Base-by-base conservation (phyloP, 345 rosid species). In the Arabis hirsuta region DNA sequence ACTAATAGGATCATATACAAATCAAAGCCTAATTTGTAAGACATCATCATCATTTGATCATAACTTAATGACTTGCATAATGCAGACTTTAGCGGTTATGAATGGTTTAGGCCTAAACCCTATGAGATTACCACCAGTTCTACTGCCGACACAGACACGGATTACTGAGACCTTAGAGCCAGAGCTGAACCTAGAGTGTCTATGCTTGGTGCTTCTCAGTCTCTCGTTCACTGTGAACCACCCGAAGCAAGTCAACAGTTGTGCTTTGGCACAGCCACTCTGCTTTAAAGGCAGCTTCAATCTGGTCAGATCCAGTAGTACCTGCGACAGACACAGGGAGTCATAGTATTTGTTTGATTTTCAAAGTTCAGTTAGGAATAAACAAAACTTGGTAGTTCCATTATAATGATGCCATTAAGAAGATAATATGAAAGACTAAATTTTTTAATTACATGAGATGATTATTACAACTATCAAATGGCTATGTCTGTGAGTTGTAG, bases 401-500 rank as follows among this genome's bases (percentile, higher is more conserved):
- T 45, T 20, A 55, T 39, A 41, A 55, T 62, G 58, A 47, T 62
- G 53, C 47, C 14, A 16, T 12, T 12, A 54, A 53, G 16, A 62
- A 54, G 24, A 48, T 52, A 5, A 41, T 60, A 67, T 59, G 14
- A 67, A 59, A 26, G 57, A 56, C 11, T 36, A 26, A 52, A 22
- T 22, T 22, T 51, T 36, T 51, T 59, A 59, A 6, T 61, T 67
- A 67, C 68, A 74, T 59, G 61, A 10, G 78, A 57, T 58, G 66
- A 55, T 46, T 43, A 63, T 46, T 55, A 69, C 29, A 41, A 62
- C 22, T 47, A 57, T 76, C 56, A 70, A 34, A 76, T 57, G 45
- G 72, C 50, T 63, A 76, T 70, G 67, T 70, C 76, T 48, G 80
- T 63, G 51, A 94, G 72, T 72, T 74, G 90, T 10, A 95, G 63